Evolutionary conservation across 2,329 filamentous ascomycete genomes (phyloP).

Genomic region (Neurospora crassa): DNA sequence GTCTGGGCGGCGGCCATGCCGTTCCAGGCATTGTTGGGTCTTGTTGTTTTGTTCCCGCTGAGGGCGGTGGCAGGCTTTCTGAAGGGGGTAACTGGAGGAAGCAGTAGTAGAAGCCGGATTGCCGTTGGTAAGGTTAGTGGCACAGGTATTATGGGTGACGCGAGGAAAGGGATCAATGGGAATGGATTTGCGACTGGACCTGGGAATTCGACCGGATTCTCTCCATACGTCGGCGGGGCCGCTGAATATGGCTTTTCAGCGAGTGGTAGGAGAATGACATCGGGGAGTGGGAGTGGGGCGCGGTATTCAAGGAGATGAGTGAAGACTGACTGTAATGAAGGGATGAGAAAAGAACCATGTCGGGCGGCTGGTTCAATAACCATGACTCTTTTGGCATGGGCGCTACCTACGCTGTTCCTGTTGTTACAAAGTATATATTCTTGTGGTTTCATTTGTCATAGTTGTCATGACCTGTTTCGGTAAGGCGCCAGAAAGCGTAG

Average conservation of each 20-base stretch:
- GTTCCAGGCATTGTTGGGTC: slow-evolving; percentile 27
- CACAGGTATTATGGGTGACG: not conserved
- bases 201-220: not conserved
- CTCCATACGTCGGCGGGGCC: not conserved
- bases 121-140: not conserved
- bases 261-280: not conserved
- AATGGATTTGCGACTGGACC: not conserved
- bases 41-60: slow-evolving; percentile 33
- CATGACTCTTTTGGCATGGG: not conserved
- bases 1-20: slow-evolving; percentile 31
- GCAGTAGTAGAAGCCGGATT: slow-evolving; percentile 18
- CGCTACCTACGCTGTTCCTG: not conserved
- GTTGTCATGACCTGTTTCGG: not conserved
- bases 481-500: not conserved
- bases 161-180: not conserved
- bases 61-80: slow-evolving; percentile 27
- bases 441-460: not conserved
- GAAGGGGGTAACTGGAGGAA: slow-evolving; percentile 19
- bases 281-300: not conserved
- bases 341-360: not conserved
- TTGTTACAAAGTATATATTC: not conserved
- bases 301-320: not conserved
- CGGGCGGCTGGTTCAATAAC: not conserved
- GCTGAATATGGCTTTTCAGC: not conserved
- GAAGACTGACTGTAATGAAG: not conserved